Evolutionary conservation across 2,329 filamentous ascomycete genomes (phyloP).

Genomic region (Cytospora piceae): DNA sequence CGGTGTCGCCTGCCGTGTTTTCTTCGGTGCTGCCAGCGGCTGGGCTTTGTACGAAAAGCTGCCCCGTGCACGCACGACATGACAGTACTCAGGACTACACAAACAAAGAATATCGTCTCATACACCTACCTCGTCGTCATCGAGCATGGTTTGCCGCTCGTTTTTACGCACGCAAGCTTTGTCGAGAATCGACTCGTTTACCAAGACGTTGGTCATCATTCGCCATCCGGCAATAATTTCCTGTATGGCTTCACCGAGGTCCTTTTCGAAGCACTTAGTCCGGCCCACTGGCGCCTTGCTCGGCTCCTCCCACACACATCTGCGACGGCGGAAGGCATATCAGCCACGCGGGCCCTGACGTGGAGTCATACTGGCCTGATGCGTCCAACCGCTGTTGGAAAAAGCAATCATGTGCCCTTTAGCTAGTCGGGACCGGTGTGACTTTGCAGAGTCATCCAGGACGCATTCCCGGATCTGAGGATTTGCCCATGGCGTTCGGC

Average conservation of each 20-base stretch:
- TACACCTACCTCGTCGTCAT: background rate
- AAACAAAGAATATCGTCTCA: background rate
- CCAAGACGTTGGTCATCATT: slow-evolving; percentile 4
- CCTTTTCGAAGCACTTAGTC: background rate
- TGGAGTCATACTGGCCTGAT: slow-evolving; percentile 4
- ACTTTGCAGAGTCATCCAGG: slow-evolving; percentile 1
- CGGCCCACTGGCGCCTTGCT: background rate
- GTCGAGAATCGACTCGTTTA: slow-evolving; percentile 4
- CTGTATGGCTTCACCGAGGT: slow-evolving; percentile 13
- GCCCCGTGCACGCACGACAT: background rate
- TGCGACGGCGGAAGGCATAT: background rate
- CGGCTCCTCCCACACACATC: slow-evolving; percentile 1
- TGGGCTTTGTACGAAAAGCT: background rate
- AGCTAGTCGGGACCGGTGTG: slow-evolving; percentile 19
- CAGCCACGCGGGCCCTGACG: slow-evolving; percentile 14
- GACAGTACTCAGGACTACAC: slow-evolving; percentile 11
- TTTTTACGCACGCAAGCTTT: background rate
- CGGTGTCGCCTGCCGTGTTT: background rate
- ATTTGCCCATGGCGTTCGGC: background rate
- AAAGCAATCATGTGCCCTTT: slow-evolving; percentile 20
- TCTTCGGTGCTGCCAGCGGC: background rate
- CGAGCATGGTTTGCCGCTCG: background rate
- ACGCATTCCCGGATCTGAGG: background rate
- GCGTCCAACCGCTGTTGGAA: slow-evolving; percentile 6
- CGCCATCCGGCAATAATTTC: slow-evolving; percentile 14